phyloP scores from a whole-genome alignment of 805 yeast genomes.

The Tetrapisispora phaffii region DNA sequence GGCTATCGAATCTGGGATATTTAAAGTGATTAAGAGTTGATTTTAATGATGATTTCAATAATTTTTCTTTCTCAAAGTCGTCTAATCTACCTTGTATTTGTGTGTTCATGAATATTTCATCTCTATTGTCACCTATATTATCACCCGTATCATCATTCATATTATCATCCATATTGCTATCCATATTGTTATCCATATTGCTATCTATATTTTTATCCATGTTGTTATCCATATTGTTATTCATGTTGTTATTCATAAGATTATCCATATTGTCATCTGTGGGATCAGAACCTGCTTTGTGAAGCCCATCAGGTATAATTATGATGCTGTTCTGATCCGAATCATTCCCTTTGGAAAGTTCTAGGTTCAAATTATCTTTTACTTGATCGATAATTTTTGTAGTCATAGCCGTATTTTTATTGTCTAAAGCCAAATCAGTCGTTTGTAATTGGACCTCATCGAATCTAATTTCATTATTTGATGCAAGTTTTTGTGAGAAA shows the following conservation, averaged over 20 bases:
- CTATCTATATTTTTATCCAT: too few relatives aligned
- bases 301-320: background rate
- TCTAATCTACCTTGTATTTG: slow-evolving; percentile 27
- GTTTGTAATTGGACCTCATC: background rate
- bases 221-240: too few relatives aligned
- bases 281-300: too few relatives aligned
- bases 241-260: too few relatives aligned
- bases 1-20: slow-evolving; percentile 3
- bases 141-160: too few relatives aligned
- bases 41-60: slow-evolving; percentile 8
- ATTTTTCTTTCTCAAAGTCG: slow-evolving; percentile 16
- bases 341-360: background rate
- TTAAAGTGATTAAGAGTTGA: slow-evolving; percentile 16
- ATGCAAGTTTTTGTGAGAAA: background rate
- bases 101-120: slow-evolving; percentile 21
- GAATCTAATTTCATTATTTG: background rate
- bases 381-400: background rate
- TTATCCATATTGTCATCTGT: too few relatives aligned
- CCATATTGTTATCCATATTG: too few relatives aligned
- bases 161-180: too few relatives aligned
- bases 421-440: background rate
- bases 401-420: background rate
- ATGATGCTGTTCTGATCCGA: background rate
- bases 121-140: background rate
- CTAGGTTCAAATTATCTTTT: too few relatives aligned